These are phyloP conservation scores for Calocera viscosa DNA, from an alignment of 768 basidiomycete species.

Conservation along the genomic window DNA sequence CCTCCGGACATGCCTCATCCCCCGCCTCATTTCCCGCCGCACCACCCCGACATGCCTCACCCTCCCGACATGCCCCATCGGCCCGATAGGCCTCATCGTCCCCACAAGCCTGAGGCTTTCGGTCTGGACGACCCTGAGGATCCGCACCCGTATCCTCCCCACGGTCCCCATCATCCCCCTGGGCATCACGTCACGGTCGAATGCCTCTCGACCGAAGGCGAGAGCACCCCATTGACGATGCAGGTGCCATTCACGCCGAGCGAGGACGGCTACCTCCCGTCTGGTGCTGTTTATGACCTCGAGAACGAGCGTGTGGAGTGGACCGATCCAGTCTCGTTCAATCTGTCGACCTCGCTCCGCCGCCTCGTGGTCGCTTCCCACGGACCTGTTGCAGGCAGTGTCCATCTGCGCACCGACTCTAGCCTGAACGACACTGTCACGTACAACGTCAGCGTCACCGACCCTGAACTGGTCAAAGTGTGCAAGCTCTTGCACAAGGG, in stretches of 20 bases:
- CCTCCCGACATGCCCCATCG: not conserved
- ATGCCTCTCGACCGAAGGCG: slow-evolving; percentile 1
- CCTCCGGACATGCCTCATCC: not conserved
- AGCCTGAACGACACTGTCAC: not conserved
- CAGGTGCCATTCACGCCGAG: not conserved
- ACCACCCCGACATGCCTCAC: not conserved
- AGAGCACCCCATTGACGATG: not conserved
- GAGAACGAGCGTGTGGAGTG: not conserved
- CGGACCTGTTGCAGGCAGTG: not conserved
- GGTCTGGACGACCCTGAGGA: not conserved
- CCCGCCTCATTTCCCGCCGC: not conserved
- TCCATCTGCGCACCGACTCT: slow-evolving; percentile 2
- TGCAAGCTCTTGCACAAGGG: slow-evolving; percentile 6
- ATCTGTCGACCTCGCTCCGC: not conserved
- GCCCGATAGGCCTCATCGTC: not conserved
- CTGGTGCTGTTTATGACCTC: not conserved
- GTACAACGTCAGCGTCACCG: not conserved
- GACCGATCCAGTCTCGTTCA: not conserved
- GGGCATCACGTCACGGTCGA: not conserved
- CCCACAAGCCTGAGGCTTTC: not conserved
- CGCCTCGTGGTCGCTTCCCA: not conserved
- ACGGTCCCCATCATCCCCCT: not conserved
- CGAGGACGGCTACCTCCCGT: not conserved
- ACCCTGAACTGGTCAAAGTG: not conserved
- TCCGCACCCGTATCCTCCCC: not conserved